Base-by-base conservation (phyloP, 2,329 filamentous ascomycete species). In the Microdochium nivale region DNA sequence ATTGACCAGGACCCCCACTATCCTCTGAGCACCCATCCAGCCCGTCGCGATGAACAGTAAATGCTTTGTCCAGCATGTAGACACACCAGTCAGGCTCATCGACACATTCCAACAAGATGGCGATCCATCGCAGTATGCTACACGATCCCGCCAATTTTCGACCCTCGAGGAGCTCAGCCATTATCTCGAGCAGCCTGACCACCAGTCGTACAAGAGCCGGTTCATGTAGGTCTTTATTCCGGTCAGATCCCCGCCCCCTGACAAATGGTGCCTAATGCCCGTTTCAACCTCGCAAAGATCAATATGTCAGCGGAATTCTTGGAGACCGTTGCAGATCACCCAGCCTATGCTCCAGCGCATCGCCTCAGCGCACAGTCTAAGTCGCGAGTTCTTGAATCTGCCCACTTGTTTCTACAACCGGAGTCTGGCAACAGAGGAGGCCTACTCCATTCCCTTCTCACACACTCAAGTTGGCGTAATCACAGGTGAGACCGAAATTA, bases 221-320 rank as follows among this genome's bases (percentile, higher is more conserved):
- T 55, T 56, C 27, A 53, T 62, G 60, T 62, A 52, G 5, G 51
- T 37, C 21, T 19, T 48, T 16, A 24, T 51, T 23, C 23, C 19
- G 7, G 16, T 47, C n/a, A 32, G 37, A 19, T 40, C 23, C 7
- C 47, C 56, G 23, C 54, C 33, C 13, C 11, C 10, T 13, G 14
- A 19, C 21, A 5, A 16, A 8, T 44, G 16, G 10, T 44, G 27
- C 27, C 27, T 30, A 11, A 30, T 11, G 27, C 5, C 27, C 11
- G 27, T 11, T 30, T 30, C 5, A 5, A 5, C 5, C 11, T 5
- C 27, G 11, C 40, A 24, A 24, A 65, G 62, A 47, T 65, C 62
- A 4, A 59, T 65, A 52, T 63, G 62, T 33, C 62, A 64, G 52
- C 55, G 53, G 40, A 65, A 57, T 27, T 65, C 62, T 10, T 65